Evolutionary conservation across 169 alveolate species (phyloP).

Genomic region (Eimeria maxima): DNA sequence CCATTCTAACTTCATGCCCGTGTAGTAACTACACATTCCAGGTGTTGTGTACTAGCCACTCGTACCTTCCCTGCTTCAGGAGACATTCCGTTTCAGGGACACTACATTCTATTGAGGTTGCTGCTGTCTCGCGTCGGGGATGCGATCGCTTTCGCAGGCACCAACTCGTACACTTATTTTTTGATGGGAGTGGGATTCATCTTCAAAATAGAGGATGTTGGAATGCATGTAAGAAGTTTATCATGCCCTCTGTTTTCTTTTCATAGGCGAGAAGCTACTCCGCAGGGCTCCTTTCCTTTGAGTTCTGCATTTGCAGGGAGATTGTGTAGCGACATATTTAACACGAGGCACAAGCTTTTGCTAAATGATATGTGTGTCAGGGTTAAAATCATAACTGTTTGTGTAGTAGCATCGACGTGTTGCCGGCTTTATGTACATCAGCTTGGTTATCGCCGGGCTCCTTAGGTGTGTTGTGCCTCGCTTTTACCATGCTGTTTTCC

Average conservation of each 20-base stretch:
- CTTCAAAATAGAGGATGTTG: background rate
- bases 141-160: background rate
- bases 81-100: background rate
- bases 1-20: background rate
- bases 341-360: background rate
- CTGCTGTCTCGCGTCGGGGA: background rate
- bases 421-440: background rate
- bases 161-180: background rate
- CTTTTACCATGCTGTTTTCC: background rate
- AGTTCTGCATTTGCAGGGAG: background rate
- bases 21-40: background rate
- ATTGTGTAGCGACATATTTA: background rate
- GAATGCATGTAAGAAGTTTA: background rate
- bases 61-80: background rate
- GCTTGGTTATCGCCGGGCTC: background rate
- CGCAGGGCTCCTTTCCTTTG: background rate
- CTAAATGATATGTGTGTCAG: background rate
- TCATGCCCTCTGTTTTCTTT: background rate
- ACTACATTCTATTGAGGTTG: background rate
- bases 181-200: background rate
- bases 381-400: background rate
- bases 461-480: background rate
- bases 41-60: background rate
- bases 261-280: background rate
- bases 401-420: background rate